A percentile compares a stretch with the other conserved stretches of the same genome.
These are phyloP conservation scores for Fusarium luffae DNA, from an alignment of 2,329 filamentous ascomycete species.

Conservation along the genomic window DNA sequence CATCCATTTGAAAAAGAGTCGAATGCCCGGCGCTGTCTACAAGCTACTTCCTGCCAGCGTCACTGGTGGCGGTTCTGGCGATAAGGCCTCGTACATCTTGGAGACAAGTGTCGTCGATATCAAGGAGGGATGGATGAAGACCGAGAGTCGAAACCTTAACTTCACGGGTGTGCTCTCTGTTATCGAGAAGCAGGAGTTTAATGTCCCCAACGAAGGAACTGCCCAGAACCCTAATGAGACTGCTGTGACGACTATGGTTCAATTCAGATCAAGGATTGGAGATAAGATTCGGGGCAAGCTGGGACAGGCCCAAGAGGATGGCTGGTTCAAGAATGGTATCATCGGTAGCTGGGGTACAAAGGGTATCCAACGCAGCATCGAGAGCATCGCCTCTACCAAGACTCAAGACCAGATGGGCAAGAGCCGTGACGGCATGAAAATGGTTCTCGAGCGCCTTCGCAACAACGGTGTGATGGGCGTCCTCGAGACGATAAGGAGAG, in stretches of 20 bases:
- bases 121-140: constrained; percentile 83
- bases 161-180: constrained; percentile 84
- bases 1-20: constrained; percentile 84
- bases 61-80: constrained; percentile 70
- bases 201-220: constrained; percentile 50
- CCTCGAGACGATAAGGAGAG: constrained; percentile 64
- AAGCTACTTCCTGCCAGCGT: constrained; percentile 78
- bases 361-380: constrained; percentile 82
- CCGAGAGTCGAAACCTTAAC: constrained; percentile 83
- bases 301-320: constrained; percentile 58
- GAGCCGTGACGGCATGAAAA: constrained; percentile 84
- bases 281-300: constrained; percentile 71
- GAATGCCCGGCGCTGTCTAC: constrained; percentile 78
- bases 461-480: constrained; percentile 69
- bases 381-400: constrained; percentile 80
- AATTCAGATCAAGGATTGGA: constrained; percentile 77
- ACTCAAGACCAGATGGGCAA: constrained; percentile 83
- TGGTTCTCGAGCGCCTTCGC: constrained; percentile 77
- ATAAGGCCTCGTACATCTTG: constrained; percentile 82
- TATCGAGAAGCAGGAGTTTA: constrained; percentile 79
- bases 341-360: constrained; percentile 71
- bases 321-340: constrained; percentile 63
- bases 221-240: constrained; percentile 58
- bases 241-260: constrained; percentile 78
- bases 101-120: constrained; percentile 84